A percentile compares a stretch with the other conserved stretches of the same genome.
Evolutionary conservation across 441 rosid genomes (phyloP).

Genomic region (Jatropha multifida): DNA sequence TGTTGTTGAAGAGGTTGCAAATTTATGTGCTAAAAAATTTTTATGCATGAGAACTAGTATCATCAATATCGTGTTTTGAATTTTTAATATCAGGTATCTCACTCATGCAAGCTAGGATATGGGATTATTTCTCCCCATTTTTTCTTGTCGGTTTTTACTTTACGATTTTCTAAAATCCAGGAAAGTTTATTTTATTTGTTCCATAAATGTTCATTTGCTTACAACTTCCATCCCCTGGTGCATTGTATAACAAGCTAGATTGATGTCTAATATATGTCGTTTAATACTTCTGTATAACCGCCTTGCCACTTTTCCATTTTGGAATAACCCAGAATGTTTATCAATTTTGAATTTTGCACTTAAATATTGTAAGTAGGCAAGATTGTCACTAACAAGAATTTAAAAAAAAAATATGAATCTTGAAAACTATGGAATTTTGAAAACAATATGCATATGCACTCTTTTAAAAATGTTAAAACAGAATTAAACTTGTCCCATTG

Average conservation of each 20-base stretch:
- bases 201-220: not conserved
- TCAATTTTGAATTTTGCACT: not conserved
- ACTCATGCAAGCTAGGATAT: not conserved
- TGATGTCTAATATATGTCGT: not conserved
- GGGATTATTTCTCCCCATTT: not conserved
- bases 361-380: not conserved
- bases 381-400: constrained; percentile 8
- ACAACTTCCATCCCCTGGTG: not conserved
- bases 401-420: not conserved
- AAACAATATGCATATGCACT: not conserved
- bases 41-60: not conserved
- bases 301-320: not conserved
- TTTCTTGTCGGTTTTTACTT: not conserved
- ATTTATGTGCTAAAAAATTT: not conserved
- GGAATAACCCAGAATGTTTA: constrained; percentile 2
- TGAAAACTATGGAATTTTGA: not conserved
- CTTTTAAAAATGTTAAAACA: not conserved
- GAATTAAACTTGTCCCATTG: not conserved
- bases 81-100: not conserved
- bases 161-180: not conserved
- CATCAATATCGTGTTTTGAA: not conserved
- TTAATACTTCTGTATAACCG: not conserved
- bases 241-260: not conserved
- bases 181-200: not conserved
- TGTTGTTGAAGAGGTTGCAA: not conserved